Base-by-base conservation (phyloP, 2,329 filamentous ascomycete species). In the Trichoderma citrinoviride region DNA sequence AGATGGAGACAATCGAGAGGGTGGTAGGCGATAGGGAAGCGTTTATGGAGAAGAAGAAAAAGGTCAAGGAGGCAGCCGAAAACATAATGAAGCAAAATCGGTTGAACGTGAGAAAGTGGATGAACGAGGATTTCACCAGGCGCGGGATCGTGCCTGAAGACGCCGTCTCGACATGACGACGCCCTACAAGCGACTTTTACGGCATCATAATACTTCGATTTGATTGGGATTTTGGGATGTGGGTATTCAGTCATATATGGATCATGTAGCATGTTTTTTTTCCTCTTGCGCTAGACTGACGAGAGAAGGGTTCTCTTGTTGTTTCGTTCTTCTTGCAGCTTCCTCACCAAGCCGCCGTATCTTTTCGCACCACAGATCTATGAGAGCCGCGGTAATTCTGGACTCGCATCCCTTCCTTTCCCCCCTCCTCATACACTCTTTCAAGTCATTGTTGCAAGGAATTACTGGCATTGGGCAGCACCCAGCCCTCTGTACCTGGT, bases 61-160 rank as follows among this genome's bases (percentile, higher is more conserved):
- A 52, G 3, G 58, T 61, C 58, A 53, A 10, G 14, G 47, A 40
- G 27, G 58, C 58, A 14, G 58, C 58, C 23, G 17, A 61, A 29
- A 44, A 27, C 21, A n/a, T 61, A 44, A 61, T 61, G 58, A 61
- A 61, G n/a, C 47, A 61, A 19, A 61, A 61, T 27, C 47, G 58
- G 37, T 15, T 61, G 58, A 61, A 61, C 33, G 58, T 61, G 58
- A 61, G 58, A 15, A 50, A 41, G 7, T 61, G 58, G 58, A 61
- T 61, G 58, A 49, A 61, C 23, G 58, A 61, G n/a, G 58, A 61
- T 46, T 61, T 61, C 15, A 25, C 47, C 33, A 61, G 23, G 47
- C 52, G 47, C 27, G 47, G 58, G 15, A 61, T 61, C 33, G 58
- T 50, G 3, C 58, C 47, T 12, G 58, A 21, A 41, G 47, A 53